These are phyloP conservation scores for Coriaria nepalensis DNA, from an alignment of 306 rosid genomes.

Conservation along the genomic window DNA sequence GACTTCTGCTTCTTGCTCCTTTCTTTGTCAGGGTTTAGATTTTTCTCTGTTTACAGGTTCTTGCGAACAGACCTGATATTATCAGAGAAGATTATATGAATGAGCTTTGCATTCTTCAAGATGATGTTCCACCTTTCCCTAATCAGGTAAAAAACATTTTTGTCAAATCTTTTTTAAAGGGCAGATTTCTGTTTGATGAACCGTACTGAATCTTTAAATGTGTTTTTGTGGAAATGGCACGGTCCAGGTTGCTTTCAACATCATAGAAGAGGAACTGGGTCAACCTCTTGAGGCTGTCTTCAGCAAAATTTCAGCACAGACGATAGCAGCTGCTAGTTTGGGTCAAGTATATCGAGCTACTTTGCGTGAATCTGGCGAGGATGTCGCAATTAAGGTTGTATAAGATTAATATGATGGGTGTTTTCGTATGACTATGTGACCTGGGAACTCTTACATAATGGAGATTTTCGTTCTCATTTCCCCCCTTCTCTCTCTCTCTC, in stretches of 20 bases:
- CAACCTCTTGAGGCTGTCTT: slow-evolving; percentile 90
- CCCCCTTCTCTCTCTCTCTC: too few relatives aligned
- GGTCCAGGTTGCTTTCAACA: slow-evolving; percentile 61
- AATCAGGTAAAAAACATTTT: slow-evolving; percentile 46
- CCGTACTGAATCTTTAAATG: neutral
- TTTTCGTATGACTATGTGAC: slow-evolving; percentile 2
- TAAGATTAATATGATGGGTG: neutral
- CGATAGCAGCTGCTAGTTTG: slow-evolving; percentile 98
- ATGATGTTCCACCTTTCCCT: slow-evolving; percentile 95
- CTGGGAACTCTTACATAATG: slow-evolving; percentile 2
- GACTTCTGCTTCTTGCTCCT: neutral
- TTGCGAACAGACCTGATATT: slow-evolving; percentile 96
- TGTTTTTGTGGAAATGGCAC: slow-evolving; percentile 16
- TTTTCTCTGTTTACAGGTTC: slow-evolving; percentile 51
- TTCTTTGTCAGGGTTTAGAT: slow-evolving; percentile 14
- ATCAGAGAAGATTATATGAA: slow-evolving; percentile 99
- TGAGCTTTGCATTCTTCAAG: slow-evolving; percentile 98
- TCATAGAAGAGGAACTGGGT: slow-evolving; percentile 91
- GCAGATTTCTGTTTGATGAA: slow-evolving; percentile 4
- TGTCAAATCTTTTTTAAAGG: slow-evolving; percentile 1
- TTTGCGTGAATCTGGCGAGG: slow-evolving; percentile 78
- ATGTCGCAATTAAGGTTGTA: slow-evolving; percentile 86
- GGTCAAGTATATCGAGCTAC: slow-evolving; percentile 99
- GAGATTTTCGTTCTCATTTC: neutral
- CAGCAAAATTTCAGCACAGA: slow-evolving; percentile 74